phyloP scores from a whole-genome alignment of 2,329 filamentous ascomycete species.

The Lomentospora prolificans region DNA sequence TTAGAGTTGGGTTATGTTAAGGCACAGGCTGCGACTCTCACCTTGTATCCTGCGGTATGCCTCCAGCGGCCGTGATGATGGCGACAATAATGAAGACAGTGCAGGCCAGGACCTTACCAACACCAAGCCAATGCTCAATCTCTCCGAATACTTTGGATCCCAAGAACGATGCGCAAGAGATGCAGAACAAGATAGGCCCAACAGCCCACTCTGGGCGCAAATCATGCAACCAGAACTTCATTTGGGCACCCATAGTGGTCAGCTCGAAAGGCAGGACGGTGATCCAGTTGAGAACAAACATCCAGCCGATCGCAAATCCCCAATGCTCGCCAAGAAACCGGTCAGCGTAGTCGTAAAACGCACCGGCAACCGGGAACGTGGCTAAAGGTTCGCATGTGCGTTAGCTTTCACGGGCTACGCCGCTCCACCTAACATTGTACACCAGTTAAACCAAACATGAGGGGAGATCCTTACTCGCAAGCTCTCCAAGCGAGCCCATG shows the following conservation, averaged over 20 bases:
- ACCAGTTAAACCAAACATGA: not conserved
- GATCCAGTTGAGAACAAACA: slow-evolving; percentile 26
- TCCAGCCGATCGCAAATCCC: slow-evolving; percentile 31
- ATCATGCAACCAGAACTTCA: slow-evolving; percentile 19
- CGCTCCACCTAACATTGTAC: not conserved
- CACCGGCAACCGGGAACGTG: slow-evolving; percentile 23
- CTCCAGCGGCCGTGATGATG: slow-evolving; percentile 40
- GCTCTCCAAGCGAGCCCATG: slow-evolving; percentile 20
- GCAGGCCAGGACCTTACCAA: slow-evolving; percentile 41
- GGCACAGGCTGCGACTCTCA: too few species aligned
- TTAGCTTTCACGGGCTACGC: too few species aligned
- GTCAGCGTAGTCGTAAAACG: slow-evolving; percentile 28
- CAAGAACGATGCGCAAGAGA: slow-evolving; percentile 32
- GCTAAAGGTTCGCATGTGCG: slow-evolving; percentile 11
- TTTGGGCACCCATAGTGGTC: slow-evolving; percentile 22
- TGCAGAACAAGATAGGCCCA: slow-evolving; percentile 27
- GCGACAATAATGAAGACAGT: slow-evolving; percentile 48
- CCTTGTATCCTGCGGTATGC: slow-evolving; percentile 30
- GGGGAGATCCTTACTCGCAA: slow-evolving; percentile 15
- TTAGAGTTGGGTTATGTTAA: not conserved
- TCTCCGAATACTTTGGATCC: slow-evolving; percentile 35
- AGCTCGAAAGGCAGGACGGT: slow-evolving; percentile 27
- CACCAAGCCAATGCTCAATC: slow-evolving; percentile 42
- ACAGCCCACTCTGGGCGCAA: slow-evolving; percentile 20
- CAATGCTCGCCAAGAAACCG: slow-evolving; percentile 26